phyloP scores from a whole-genome alignment of 129 eudicot genomes.

The Tagetes patula region DNA sequence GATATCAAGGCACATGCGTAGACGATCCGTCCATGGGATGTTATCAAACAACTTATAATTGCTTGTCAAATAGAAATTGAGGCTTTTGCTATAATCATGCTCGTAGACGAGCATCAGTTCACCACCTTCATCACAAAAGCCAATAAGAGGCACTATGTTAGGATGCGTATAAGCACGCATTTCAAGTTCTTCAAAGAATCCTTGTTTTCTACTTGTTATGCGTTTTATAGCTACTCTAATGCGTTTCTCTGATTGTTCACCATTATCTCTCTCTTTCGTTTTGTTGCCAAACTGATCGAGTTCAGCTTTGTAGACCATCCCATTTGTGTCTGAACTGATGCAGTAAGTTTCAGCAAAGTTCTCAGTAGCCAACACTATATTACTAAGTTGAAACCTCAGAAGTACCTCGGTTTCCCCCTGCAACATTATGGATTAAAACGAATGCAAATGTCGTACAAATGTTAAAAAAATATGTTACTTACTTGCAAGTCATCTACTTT shows the following conservation, averaged over 20 bases:
- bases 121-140: conserved; percentile 17
- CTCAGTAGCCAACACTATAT: conserved; percentile 4
- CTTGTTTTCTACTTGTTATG: background rate
- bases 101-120: conserved; percentile 16
- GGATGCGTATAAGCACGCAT: conserved; percentile 13
- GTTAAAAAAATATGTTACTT: background rate
- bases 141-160: background rate
- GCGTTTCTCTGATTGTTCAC: background rate
- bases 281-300: background rate
- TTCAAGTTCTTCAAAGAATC: conserved; percentile 5
- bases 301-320: conserved; percentile 13
- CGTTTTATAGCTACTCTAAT: conserved; percentile 8
- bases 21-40: conserved; percentile 12
- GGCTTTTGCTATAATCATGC: conserved; percentile 3
- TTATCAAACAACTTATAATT: background rate
- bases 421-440: background rate
- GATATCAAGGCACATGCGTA: conserved; percentile 6
- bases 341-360: background rate
- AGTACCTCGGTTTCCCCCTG: conserved; percentile 18
- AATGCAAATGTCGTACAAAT: background rate
- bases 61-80: background rate
- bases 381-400: background rate
- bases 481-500: background rate
- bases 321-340: background rate
- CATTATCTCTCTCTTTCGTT: background rate